Percentiles rank a stretch among this genome's conserved stretches.
These are phyloP conservation scores for Lasiodiplodia gonubiensis DNA, from an alignment of 2,329 filamentous ascomycete species.

Conservation along the genomic window DNA sequence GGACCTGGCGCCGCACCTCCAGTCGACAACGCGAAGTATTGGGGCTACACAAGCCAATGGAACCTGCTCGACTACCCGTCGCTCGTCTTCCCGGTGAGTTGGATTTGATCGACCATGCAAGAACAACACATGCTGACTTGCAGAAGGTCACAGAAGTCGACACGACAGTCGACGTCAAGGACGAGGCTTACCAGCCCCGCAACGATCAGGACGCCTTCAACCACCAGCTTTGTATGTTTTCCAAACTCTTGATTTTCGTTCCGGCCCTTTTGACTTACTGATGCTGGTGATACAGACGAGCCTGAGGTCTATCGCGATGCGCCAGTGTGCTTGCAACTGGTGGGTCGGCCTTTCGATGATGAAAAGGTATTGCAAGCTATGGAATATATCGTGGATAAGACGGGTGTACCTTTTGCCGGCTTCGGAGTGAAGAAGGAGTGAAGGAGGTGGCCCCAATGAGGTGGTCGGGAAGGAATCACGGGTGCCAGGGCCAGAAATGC, in stretches of 20 bases:
- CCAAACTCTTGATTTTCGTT: not conserved
- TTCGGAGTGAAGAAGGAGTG: conserved; percentile 20
- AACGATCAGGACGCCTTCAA: conserved; percentile 58
- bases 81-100: conserved; percentile 61
- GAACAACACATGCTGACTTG: conserved; percentile 16
- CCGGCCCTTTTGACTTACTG: conserved; percentile 5
- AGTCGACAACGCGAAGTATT: conserved; percentile 61
- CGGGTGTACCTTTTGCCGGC: conserved; percentile 37
- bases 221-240: conserved; percentile 51
- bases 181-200: conserved; percentile 44
- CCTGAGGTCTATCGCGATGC: conserved; percentile 56
- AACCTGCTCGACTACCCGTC: conserved; percentile 72
- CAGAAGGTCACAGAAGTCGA: conserved; percentile 44
- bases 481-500: not conserved
- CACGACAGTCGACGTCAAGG: conserved; percentile 48
- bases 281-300: conserved; percentile 40
- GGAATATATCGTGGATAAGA: conserved; percentile 42
- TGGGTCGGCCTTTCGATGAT: conserved; percentile 60
- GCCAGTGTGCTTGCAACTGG: conserved; percentile 60
- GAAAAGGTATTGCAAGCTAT: conserved; percentile 57
- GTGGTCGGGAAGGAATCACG: not conserved
- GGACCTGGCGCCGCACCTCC: conserved; percentile 62
- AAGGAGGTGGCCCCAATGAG: too few species aligned
- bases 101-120: conserved; percentile 33
- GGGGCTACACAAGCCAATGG: conserved; percentile 71